These are phyloP conservation scores for Fusarium oligoseptatum DNA, from an alignment of 2,329 filamentous ascomycete species.

Conservation along the genomic window DNA sequence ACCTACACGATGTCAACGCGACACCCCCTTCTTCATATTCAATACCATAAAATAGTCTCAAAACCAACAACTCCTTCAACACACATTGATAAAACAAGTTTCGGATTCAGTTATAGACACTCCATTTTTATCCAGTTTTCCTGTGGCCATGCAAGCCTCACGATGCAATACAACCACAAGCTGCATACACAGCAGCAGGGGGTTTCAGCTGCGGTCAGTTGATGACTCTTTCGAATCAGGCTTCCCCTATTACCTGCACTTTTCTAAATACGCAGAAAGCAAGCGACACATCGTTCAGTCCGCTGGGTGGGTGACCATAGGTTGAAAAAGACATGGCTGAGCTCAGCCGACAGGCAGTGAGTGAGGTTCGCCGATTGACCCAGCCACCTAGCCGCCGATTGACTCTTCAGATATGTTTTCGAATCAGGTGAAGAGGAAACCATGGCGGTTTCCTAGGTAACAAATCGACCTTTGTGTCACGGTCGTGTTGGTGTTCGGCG, in stretches of 20 bases:
- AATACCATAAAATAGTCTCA: too few species aligned
- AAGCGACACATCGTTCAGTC: too few species aligned
- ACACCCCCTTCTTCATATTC: neutral
- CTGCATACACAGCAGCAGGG: neutral
- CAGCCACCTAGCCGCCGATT: neutral
- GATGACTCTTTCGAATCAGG: neutral
- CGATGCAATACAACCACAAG: neutral
- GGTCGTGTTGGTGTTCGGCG: neutral
- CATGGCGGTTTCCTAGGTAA: fast-evolving
- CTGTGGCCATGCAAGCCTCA: neutral
- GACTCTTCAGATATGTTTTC: neutral
- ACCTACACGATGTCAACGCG: neutral
- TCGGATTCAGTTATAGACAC: neutral
- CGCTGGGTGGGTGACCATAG: neutral
- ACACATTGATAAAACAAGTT: neutral
- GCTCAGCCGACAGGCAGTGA: neutral
- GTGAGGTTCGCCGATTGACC: neutral
- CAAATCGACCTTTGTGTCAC: neutral
- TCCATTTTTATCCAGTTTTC: neutral
- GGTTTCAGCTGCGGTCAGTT: neutral
- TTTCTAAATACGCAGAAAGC: neutral
- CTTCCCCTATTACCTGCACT: neutral
- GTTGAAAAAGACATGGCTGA: neutral
- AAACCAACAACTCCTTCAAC: neutral
- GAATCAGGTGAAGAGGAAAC: fast-evolving